Percentiles rank a stretch among this genome's conserved stretches.
Conservation (phyloP, 805 yeast species). For the Debaryomyces castellii region DNA sequence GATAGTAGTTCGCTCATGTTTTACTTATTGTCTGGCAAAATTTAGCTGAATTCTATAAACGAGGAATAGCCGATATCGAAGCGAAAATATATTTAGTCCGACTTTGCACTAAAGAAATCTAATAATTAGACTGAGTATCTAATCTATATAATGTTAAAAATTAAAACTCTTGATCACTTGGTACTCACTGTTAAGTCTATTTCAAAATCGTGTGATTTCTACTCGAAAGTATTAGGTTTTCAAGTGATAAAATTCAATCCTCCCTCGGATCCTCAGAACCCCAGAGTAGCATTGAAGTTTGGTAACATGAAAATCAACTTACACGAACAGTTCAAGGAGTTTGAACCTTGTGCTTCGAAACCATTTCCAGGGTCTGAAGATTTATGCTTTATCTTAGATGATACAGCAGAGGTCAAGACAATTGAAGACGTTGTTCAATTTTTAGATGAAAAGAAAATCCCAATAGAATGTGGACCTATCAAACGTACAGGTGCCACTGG, state of each 20-base stretch:
- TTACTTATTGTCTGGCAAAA: not conserved
- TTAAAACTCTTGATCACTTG: conserved; percentile 7
- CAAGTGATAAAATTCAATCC: conserved; percentile 2
- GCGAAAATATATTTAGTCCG: not conserved
- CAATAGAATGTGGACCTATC: conserved; percentile 5
- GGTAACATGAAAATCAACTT: conserved; percentile 8
- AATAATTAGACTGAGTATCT: too few species aligned
- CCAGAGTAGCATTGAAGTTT: conserved; percentile 6
- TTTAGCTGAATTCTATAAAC: not conserved
- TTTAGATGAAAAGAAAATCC: not conserved
- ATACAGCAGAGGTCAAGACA: not conserved
- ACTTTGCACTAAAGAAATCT: not conserved
- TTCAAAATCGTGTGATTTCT: conserved; percentile 4
- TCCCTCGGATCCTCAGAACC: conserved; percentile 1
- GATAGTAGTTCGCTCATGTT: not conserved
- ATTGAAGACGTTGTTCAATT: conserved; percentile 2
- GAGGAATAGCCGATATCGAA: not conserved
- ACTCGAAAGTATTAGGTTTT: conserved; percentile 4
- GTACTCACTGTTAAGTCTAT: conserved; percentile 8
- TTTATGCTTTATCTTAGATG: conserved; percentile 7
- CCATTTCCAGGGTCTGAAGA: conserved; percentile 8
- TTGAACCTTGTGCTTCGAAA: conserved; percentile 4
- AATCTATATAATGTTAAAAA: too few species aligned
- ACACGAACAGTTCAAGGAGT: conserved; percentile 7
- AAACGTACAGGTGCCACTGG: conserved; percentile 8